Conservation (phyloP, 192 early-diverging fungal species). For the Diversispora eburnea region DNA sequence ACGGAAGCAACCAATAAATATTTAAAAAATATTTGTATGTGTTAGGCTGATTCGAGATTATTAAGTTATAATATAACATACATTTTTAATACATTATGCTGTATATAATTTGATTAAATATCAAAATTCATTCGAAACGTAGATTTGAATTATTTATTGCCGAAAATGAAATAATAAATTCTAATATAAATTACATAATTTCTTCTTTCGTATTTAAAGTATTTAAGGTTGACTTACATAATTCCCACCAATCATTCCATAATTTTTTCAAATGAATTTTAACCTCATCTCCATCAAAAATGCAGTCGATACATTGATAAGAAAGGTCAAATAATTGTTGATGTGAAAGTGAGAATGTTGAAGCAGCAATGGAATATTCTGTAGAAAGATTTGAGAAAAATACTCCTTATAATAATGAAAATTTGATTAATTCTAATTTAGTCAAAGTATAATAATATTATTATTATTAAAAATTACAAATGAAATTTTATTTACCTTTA, state of each 20-base stretch:
- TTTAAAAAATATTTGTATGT: too few relatives aligned
- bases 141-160: too few relatives aligned
- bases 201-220: too few relatives aligned
- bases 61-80: too few relatives aligned
- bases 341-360: constrained; percentile 33
- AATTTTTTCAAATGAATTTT: constrained; percentile 23
- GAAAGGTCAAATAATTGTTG: constrained; percentile 41
- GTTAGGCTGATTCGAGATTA: too few relatives aligned
- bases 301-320: constrained; percentile 39
- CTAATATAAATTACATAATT: too few relatives aligned
- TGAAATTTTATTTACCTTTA: constrained; percentile 30
- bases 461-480: not conserved
- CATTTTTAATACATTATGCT: too few relatives aligned
- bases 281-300: constrained; percentile 36
- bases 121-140: too few relatives aligned
- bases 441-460: not conserved
- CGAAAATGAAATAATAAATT: too few relatives aligned
- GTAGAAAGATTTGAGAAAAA: constrained; percentile 39
- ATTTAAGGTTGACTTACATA: not conserved
- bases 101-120: too few relatives aligned
- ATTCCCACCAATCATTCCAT: constrained; percentile 8
- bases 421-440: not conserved
- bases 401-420: constrained; percentile 14
- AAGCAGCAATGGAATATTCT: constrained; percentile 38
- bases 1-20: too few relatives aligned